Evolutionary conservation across 164 flowering plant genomes (phyloP), one percentile per base, ranked within the genome.

Genomic region (Piper betle): DNA sequence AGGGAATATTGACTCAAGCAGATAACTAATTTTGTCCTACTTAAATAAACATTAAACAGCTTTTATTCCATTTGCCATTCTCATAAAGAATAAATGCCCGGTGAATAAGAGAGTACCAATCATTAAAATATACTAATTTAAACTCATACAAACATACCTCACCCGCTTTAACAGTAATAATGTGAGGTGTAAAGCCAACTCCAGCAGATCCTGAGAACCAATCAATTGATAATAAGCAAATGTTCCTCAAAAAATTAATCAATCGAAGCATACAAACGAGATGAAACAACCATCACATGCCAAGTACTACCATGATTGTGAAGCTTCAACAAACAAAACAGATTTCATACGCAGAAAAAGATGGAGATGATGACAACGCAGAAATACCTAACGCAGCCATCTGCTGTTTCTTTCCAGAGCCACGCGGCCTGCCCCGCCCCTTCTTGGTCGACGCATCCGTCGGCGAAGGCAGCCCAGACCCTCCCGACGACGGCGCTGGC

Each of bases 151-250:
- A 57, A 37, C 57, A 55, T 58, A 88, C 98, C 98, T 89, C 98
- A 68, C 98, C 97, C 42, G 93, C 78, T 71, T 83, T 80, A 25
- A 89, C 98, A 54, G 82, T 76, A 58, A 92, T 84, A 58, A 92
- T 78, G 79, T 92, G 96, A 17, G 98, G 96, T 1, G 82, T 83
- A 70, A 92, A 89, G 58, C 88, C 90, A 72, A 72, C 9, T n/a
- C 96, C 97, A 0, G 77, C 69, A 46, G 91, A 75, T 56, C 90
- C 98, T 88, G 86, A 79, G 12, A 43, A 15, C 10, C 50, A 43
- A 8, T 43, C 50, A 43, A 8, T 43, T 43, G 4, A 7, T 43
- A 6, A 43, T 43, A 43, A 2, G n/a, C n/a, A n/a, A n/a, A n/a
- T n/a, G n/a, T n/a, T n/a, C n/a, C n/a, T n/a, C n/a, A n/a, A n/a